phyloP scores from a whole-genome alignment of 148 eudicot genomes.

The Fagopyrum homotropicum region DNA sequence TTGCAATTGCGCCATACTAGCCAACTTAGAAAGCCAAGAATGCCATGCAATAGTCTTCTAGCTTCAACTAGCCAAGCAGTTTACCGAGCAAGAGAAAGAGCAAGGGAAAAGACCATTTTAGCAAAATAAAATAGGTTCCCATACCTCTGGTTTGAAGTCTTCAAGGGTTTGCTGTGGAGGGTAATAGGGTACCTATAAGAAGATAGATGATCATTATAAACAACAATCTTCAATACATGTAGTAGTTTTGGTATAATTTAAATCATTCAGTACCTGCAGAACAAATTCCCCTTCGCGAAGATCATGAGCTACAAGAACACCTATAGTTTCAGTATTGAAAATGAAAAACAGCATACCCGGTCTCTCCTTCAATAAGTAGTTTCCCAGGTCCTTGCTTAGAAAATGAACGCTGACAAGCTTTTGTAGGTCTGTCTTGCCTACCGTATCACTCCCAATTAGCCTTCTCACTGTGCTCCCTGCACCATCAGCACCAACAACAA shows the following conservation, averaged over 20 bases:
- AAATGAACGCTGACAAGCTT: slow-evolving; percentile 90
- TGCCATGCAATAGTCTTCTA: neutral
- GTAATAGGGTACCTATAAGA: slow-evolving; percentile 73
- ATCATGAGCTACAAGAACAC: slow-evolving; percentile 98
- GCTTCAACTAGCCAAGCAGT: neutral
- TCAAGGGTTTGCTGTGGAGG: slow-evolving; percentile 91
- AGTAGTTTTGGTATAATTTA: neutral
- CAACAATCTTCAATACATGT: neutral
- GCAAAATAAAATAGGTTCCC: neutral
- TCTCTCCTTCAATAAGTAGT: slow-evolving; percentile 64
- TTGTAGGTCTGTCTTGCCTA: slow-evolving; percentile 81
- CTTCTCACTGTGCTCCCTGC: slow-evolving; percentile 82
- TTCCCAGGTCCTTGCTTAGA: slow-evolving; percentile 56
- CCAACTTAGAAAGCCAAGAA: too few species aligned
- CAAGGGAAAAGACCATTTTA: neutral
- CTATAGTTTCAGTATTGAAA: slow-evolving; percentile 86
- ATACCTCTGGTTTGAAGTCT: slow-evolving; percentile 68
- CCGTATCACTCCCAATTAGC: slow-evolving; percentile 58
- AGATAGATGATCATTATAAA: slow-evolving; percentile 10
- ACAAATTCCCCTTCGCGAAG: slow-evolving; percentile 91
- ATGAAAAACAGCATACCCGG: slow-evolving; percentile 95
- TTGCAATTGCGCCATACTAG: too few species aligned
- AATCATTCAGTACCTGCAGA: slow-evolving; percentile 50
- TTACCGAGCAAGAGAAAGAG: too few species aligned
- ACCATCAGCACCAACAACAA: slow-evolving; percentile 87